Evolutionary conservation across 352 stramenopile genomes (phyloP).

Genomic region (Globisporangium megalacanthum): DNA sequence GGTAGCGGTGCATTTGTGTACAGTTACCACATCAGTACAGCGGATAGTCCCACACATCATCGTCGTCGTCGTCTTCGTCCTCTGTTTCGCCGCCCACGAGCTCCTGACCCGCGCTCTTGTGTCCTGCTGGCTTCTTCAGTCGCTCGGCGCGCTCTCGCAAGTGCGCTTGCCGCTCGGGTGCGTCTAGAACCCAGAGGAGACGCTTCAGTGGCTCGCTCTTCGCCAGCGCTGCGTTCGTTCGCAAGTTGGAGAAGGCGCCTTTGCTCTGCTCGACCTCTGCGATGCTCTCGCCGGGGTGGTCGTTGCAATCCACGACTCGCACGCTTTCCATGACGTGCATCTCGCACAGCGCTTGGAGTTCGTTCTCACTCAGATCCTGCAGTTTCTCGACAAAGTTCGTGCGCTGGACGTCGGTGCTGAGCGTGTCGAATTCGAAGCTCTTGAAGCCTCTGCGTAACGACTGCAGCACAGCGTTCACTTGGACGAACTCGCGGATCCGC

Average conservation of each 20-base stretch:
- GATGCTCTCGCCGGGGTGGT: slow-evolving; percentile 6
- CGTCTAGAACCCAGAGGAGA: slow-evolving; percentile 58
- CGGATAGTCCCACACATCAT: slow-evolving; percentile 63
- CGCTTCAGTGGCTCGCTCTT: slow-evolving; percentile 48
- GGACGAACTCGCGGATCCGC: slow-evolving; percentile 20
- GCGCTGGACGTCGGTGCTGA: slow-evolving; percentile 23
- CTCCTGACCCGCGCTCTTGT: neutral
- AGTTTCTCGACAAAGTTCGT: slow-evolving; percentile 73
- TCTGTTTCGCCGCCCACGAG: no score
- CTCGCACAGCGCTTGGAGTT: slow-evolving; percentile 38
- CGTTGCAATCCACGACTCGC: slow-evolving; percentile 16
- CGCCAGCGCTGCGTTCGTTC: slow-evolving; percentile 45
- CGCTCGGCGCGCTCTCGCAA: slow-evolving; percentile 18
- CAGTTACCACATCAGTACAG: slow-evolving; percentile 13
- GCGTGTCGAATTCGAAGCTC: neutral
- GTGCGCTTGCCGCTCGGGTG: slow-evolving; percentile 19
- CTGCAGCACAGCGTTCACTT: slow-evolving; percentile 37
- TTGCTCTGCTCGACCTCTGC: neutral
- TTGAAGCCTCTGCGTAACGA: slow-evolving; percentile 3
- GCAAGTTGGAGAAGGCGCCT: slow-evolving; percentile 27
- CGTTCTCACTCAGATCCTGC: slow-evolving; percentile 41
- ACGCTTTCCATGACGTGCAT: slow-evolving; percentile 33
- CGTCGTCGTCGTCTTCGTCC: slow-evolving; percentile 28
- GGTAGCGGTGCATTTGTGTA: no score
- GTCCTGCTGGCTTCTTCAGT: slow-evolving; percentile 4